Conservation (phyloP, 2,329 filamentous ascomycete species). For the Penicillium rolfsii region DNA sequence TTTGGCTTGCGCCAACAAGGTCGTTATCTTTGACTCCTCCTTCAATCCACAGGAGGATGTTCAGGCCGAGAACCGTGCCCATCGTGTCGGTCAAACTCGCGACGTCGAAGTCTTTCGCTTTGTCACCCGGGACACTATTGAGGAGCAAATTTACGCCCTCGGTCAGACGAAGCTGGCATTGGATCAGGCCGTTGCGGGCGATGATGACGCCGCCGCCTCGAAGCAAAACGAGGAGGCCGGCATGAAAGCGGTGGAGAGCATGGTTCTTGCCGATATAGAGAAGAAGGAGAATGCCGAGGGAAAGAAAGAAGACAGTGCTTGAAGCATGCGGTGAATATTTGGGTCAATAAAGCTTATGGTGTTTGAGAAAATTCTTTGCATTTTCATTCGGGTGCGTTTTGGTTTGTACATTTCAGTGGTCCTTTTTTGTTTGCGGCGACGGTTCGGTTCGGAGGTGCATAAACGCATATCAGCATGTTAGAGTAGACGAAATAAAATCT, state of each 20-base stretch:
- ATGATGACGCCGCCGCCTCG: conserved; percentile 55
- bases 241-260: conserved; percentile 53
- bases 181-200: conserved; percentile 72
- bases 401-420: not conserved
- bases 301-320: not conserved
- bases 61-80: conserved; percentile 96
- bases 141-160: conserved; percentile 89
- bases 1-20: conserved; percentile 92
- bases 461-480: conserved; percentile 7
- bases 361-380: not conserved
- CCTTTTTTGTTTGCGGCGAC: not conserved
- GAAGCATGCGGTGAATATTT: no score
- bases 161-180: conserved; percentile 92
- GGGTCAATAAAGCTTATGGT: not conserved
- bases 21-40: conserved; percentile 94
- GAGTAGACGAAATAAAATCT: conserved; percentile 16
- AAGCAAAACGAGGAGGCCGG: conserved; percentile 55
- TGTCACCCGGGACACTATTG: conserved; percentile 79
- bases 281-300: conserved; percentile 6
- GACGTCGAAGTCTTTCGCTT: conserved; percentile 89
- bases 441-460: conserved; percentile 3
- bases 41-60: conserved; percentile 98
- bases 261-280: conserved; percentile 52
- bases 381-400: not conserved
- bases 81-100: conserved; percentile 87